These are phyloP conservation scores for Corynespora cassiicola DNA, from an alignment of 2,329 filamentous ascomycete genomes.

Conservation along the genomic window DNA sequence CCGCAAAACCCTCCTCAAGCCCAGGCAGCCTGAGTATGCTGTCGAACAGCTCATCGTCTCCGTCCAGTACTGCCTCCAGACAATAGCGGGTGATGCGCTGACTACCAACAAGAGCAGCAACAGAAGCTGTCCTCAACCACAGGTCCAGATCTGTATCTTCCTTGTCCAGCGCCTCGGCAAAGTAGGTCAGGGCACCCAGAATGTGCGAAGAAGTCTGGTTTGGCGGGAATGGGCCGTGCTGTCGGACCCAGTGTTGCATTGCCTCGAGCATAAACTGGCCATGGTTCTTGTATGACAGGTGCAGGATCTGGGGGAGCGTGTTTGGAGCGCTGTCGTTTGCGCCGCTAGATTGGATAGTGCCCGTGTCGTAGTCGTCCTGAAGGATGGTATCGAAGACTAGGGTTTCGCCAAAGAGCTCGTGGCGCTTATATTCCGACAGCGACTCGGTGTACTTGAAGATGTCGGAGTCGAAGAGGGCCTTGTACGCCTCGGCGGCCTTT, in stretches of 20 bases:
- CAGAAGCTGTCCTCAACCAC: slow-evolving; percentile 66
- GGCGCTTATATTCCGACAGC: slow-evolving; percentile 80
- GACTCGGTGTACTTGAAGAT: slow-evolving; percentile 94
- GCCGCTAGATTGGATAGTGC: slow-evolving; percentile 57
- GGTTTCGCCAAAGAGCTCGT: slow-evolving; percentile 59
- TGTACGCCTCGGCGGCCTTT: slow-evolving; percentile 82
- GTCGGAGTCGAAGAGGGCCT: slow-evolving; percentile 84
- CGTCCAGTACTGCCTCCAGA: slow-evolving; percentile 68
- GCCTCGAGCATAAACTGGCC: slow-evolving; percentile 89
- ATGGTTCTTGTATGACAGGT: slow-evolving; percentile 93
- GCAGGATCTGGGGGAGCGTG: slow-evolving; percentile 86
- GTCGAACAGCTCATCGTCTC: slow-evolving; percentile 64
- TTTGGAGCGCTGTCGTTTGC: slow-evolving; percentile 77
- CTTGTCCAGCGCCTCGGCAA: slow-evolving; percentile 68
- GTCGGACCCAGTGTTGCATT: slow-evolving; percentile 60
- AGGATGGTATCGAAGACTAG: slow-evolving; percentile 51
- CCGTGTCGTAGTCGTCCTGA: slow-evolving; percentile 46
- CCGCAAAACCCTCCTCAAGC: slow-evolving; percentile 44
- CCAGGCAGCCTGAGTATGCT: slow-evolving; percentile 63
- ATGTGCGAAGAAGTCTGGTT: slow-evolving; percentile 28
- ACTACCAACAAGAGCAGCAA: slow-evolving; percentile 64
- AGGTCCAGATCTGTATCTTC: slow-evolving; percentile 70
- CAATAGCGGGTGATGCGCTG: slow-evolving; percentile 66
- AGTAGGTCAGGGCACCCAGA: slow-evolving; percentile 54
- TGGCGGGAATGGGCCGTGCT: slow-evolving; percentile 44